phyloP scores from a whole-genome alignment of 208 protist species.

The Trypanosoma melophagium region DNA sequence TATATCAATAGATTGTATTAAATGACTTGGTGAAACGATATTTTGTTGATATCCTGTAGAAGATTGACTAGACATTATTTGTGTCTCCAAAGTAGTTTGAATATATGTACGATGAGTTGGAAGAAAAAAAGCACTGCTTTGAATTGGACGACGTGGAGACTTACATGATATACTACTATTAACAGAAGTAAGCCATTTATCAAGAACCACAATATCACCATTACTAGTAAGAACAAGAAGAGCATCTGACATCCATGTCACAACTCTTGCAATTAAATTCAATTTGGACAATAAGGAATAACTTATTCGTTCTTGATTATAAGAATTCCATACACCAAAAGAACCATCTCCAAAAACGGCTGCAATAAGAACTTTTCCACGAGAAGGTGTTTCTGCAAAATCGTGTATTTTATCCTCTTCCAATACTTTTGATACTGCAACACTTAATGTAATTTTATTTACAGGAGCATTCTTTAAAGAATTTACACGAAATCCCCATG shows the following conservation, averaged over 20 bases:
- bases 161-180: conserved; percentile 69
- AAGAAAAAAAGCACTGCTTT: conserved; percentile 74
- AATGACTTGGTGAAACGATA: conserved; percentile 35
- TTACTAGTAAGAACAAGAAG: conserved; percentile 53
- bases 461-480: conserved; percentile 22
- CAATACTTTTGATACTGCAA: conserved; percentile 19
- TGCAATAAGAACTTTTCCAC: conserved; percentile 8
- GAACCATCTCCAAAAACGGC: conserved; percentile 34
- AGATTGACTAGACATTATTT: conserved; percentile 9
- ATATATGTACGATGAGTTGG: conserved; percentile 69
- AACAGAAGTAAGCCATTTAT: conserved; percentile 43
- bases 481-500: conserved; percentile 4
- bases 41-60: neutral
- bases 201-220: conserved; percentile 59
- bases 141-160: conserved; percentile 62
- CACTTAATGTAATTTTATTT: neutral
- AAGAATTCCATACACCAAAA: conserved; percentile 62
- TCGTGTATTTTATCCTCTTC: neutral
- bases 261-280: conserved; percentile 36
- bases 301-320: conserved; percentile 45
- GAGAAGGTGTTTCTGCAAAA: neutral
- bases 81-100: conserved; percentile 46
- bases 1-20: conserved; percentile 36
- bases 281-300: conserved; percentile 34
- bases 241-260: conserved; percentile 36